Base-by-base conservation (phyloP, 169 alveolate species). In the Cryptosporidium andersoni region DNA sequence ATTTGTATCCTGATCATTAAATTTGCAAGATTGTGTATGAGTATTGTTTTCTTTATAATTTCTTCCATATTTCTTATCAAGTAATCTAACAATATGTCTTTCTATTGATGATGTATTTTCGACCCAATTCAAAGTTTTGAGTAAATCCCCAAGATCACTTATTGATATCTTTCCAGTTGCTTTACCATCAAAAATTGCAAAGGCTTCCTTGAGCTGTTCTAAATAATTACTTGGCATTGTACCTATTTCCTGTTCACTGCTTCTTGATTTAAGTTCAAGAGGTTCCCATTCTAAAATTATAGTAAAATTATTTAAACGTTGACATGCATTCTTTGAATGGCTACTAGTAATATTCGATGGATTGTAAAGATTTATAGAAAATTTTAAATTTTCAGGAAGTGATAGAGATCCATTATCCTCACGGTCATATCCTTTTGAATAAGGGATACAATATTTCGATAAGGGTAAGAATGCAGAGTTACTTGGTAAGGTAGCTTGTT, bases 41-140 rank as follows among this genome's bases (percentile, higher is more conserved):
- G 14, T 9, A 37, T 8, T 36, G 37, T 25, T 47, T 9, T 43
- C 2, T 37, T 11, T 53, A 3, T 3, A 1, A 39, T 40, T 36
- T 2, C 62, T n/a, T 4, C 47, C 40, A 14, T 8, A 11, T 55
- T 55, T 52, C 11, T 36, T 39, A 34, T 55, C n/a, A 16, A 68
- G 56, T 25, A 4, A 14, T 4, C 47, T 55, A 9, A 68, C 45
- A 12, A 68, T 56, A 16, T 68, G 67, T 53, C 34, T 68, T 64
- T 68, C 82, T 14, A 68, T 40, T 11, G 12, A 37, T 16, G 14
- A 39, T 48, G 39, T 36, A 42, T 68, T 55, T 56, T 68, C 82
- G 3, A 68, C 82, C 82, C 82, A 68, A 16, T 68, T 68, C 1
- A 68, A 49, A 53, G 82, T 68, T 42, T 68, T 68, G 5, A 68